Base-by-base conservation (phyloP, 495 filamentous ascomycete genomes). In the Penicillium diatomitis region DNA sequence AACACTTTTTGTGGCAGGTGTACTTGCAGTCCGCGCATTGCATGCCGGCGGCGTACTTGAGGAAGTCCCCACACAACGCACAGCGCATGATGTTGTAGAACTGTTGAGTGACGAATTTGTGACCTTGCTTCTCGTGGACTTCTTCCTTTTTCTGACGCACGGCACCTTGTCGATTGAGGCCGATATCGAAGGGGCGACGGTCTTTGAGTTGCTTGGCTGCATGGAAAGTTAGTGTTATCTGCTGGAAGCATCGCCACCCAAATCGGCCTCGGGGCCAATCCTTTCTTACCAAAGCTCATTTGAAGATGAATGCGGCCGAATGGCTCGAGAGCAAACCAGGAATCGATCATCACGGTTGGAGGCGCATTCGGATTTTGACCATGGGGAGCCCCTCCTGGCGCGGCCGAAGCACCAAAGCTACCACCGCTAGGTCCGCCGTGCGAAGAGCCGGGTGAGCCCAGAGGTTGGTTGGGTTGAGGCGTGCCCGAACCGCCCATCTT, bases 61-160 rank as follows among this genome's bases (percentile, higher is more conserved):
- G 83, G 59, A 97, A 96, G 49, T 97, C 94, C 47, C 91, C 94
- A 67, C 92, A 99, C 20, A 97, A 81, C 32, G 92, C 94, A 71
- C 92, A 99, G 56, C 94, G 92, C 92, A 99, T 99, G 65, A 99
- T 96, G 73, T 97, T 97, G 83, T 97, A 99, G 71, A 97, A 99
- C 65, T 95, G 91, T 68, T 95, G 90, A 55, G 86, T 82, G 41
- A 96, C 82, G 57, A 99, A 99, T 71, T 96, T 96, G 83, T 99
- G 92, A 32, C 92, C 92, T 62, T 95, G 95, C 76, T 95, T 91
- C 68, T 97, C 92, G 70, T 95, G 87, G 8, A 97, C 82, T 55
- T 96, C 89, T 67, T 99, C 92, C 71, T 97, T 97, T 58, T 86
- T 85, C 66, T 96, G 90, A 37, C 92, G 86, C 57, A 99, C 90